These are phyloP conservation scores for Leccinum uliginosum DNA, from an alignment of 768 basidiomycete species.

Conservation along the genomic window DNA sequence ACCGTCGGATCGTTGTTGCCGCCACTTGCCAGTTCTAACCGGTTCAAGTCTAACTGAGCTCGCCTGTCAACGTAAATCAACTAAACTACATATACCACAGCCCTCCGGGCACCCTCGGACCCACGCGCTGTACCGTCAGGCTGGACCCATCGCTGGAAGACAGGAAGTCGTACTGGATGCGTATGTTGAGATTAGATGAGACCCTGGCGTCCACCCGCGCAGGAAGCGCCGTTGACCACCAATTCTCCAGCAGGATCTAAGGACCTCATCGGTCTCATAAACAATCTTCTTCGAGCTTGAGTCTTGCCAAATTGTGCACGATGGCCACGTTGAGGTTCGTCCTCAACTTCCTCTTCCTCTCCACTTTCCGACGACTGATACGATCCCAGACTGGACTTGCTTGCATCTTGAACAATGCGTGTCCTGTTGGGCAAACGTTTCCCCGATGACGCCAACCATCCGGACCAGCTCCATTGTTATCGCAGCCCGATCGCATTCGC, in stretches of 20 bases:
- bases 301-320: conserved; percentile 60
- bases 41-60: too few species aligned
- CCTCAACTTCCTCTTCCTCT: conserved; percentile 64
- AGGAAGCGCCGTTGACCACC: too few species aligned
- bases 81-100: too few species aligned
- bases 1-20: too few species aligned
- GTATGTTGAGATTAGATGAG: too few species aligned
- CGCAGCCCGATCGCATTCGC: conserved; percentile 81
- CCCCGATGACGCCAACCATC: conserved; percentile 63
- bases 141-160: too few species aligned
- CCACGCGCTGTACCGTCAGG: too few species aligned
- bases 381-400: conserved; percentile 87
- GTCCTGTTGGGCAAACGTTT: conserved; percentile 83
- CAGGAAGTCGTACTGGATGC: too few species aligned
- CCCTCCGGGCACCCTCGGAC: too few species aligned
- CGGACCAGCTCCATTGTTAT: conserved; percentile 88
- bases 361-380: conserved; percentile 78
- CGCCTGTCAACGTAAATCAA: too few species aligned
- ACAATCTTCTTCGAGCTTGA: conserved; percentile 51
- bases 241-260: conserved; percentile 1
- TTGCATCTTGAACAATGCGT: conserved; percentile 84
- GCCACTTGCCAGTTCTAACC: too few species aligned
- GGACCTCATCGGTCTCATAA: neutral
- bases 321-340: conserved; percentile 83
- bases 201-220: too few species aligned